Evolutionary conservation across 768 basidiomycete species (phyloP), one percentile per base, ranked within the genome.

Genomic region (Phallus indusiatus): DNA sequence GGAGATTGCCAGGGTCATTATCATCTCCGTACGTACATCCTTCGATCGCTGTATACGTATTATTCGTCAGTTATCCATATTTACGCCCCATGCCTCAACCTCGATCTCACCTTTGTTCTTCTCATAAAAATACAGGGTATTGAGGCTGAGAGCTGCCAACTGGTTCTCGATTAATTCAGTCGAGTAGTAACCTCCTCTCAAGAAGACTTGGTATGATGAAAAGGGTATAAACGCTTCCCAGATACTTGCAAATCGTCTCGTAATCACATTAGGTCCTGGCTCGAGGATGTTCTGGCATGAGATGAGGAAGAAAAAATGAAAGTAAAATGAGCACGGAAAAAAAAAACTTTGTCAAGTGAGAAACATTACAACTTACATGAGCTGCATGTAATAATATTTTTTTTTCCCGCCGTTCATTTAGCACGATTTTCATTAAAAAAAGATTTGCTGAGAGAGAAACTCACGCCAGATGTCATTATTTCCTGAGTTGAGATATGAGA

Each of bases 391-490:
- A 47, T 46, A 59, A 60, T 56, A 50, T 37, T 59, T 61, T 55
- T 64, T 60, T 62, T 60, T 64, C 16, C 54, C 54, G 24, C n/a
- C 52, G 2, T n/a, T 34, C n/a, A n/a, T 42, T 14, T 42, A 42
- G 12, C 42, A 42, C 14, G n/a, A 42, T 42, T 42, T 42, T 42
- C n/a, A 14, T 42, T n/a, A n/a, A n/a, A 53, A n/a, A 17, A 53
- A 16, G n/a, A 46, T 24, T 28, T 28, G 28, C 7, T 28, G 48
- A 36, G 10, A 24, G 22, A 35, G 11, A 54, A 33, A 74, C 85
- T 77, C 72, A 88, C 86, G 90, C 82, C 88, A 93, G 53, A 94
- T 79, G 74, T 94, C 92, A 70, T 94, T 94, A 71, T 94, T 94
- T 21, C 91, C 91, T 88, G 62, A 21, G 61, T 56, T 36, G 28